Conservation (phyloP, 352 stramenopile genomes). For the Pythium chondricola region DNA sequence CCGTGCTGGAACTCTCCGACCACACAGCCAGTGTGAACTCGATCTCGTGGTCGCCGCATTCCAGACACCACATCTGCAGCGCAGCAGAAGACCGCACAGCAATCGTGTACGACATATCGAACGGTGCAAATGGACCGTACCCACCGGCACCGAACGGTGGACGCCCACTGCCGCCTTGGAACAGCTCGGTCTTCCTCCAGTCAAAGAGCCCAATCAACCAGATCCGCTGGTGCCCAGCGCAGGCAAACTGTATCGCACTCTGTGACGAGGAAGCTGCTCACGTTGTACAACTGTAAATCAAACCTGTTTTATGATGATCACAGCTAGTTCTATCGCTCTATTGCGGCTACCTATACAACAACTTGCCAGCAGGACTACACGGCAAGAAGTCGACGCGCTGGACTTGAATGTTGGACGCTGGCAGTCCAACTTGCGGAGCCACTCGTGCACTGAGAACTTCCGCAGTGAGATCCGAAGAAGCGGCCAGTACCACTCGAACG, state of each 20-base stretch:
- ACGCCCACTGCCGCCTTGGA: slow-evolving; percentile 12
- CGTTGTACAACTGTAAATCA: slow-evolving; percentile 78
- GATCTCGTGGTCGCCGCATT: slow-evolving; percentile 95
- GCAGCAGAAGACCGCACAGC: slow-evolving; percentile 92
- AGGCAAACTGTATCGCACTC: slow-evolving; percentile 95
- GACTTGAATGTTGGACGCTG: slow-evolving; percentile 30
- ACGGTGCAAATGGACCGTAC: slow-evolving; percentile 23
- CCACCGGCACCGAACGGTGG: slow-evolving; percentile 5
- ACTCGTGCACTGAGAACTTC: slow-evolving; percentile 4
- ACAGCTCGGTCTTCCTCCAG: slow-evolving; percentile 46
- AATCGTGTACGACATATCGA: slow-evolving; percentile 94
- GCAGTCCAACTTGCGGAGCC: slow-evolving; percentile 33
- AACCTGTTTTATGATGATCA: slow-evolving; percentile 3
- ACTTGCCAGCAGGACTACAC: slow-evolving; percentile 79
- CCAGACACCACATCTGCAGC: slow-evolving; percentile 92
- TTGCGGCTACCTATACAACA: slow-evolving; percentile 77
- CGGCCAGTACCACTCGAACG: slow-evolving; percentile 10
- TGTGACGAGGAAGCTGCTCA: slow-evolving; percentile 94
- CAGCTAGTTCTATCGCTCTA: no score
- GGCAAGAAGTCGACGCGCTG: slow-evolving; percentile 58
- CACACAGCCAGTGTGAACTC: slow-evolving; percentile 93
- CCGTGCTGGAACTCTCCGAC: slow-evolving; percentile 89
- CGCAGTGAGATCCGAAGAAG: neutral
- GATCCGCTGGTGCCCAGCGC: slow-evolving; percentile 88
- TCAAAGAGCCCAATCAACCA: slow-evolving; percentile 75